Percentiles rank a stretch among this genome's conserved stretches.
phyloP scores from a whole-genome alignment of 1,284 basidiomycete species.

The Puccinia sorghi region DNA sequence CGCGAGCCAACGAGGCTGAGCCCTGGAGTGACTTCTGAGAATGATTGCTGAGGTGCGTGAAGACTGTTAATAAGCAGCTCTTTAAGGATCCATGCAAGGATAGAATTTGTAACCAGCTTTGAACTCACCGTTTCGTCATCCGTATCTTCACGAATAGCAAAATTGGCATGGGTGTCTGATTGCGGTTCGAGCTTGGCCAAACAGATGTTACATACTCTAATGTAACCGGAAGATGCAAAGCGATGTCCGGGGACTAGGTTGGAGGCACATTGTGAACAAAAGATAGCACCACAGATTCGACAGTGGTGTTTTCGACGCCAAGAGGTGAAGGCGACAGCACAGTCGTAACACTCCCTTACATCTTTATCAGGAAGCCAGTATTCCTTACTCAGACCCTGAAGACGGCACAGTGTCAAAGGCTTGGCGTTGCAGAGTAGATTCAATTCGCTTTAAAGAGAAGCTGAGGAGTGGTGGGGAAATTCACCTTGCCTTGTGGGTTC shows the following conservation, averaged over 20 bases:
- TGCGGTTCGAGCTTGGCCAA: conserved; percentile 54
- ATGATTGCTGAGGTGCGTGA: conserved; percentile 12
- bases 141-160: conserved; percentile 14
- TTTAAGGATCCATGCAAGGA: background rate
- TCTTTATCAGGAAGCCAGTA: conserved; percentile 99
- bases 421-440: background rate
- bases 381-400: conserved; percentile 72
- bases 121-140: conserved; percentile 43
- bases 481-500: conserved; percentile 22
- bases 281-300: conserved; percentile 72
- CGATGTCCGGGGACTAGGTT: conserved; percentile 57
- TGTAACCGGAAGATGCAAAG: conserved; percentile 55
- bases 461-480: background rate
- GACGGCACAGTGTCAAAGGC: conserved; percentile 51
- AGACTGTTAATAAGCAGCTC: background rate
- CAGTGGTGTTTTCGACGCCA: conserved; percentile 95
- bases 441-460: background rate
- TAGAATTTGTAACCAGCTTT: background rate
- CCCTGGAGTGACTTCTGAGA: conserved; percentile 27
- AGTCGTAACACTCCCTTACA: conserved; percentile 92
- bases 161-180: conserved; percentile 26
- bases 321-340: conserved; percentile 83
- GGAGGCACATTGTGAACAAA: conserved; percentile 57
- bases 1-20: conserved; percentile 35
- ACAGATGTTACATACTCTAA: conserved; percentile 58